Evolutionary conservation across 768 basidiomycete genomes (phyloP), one percentile per base, ranked within the genome.

Genomic region (Lentinus tigrinus): DNA sequence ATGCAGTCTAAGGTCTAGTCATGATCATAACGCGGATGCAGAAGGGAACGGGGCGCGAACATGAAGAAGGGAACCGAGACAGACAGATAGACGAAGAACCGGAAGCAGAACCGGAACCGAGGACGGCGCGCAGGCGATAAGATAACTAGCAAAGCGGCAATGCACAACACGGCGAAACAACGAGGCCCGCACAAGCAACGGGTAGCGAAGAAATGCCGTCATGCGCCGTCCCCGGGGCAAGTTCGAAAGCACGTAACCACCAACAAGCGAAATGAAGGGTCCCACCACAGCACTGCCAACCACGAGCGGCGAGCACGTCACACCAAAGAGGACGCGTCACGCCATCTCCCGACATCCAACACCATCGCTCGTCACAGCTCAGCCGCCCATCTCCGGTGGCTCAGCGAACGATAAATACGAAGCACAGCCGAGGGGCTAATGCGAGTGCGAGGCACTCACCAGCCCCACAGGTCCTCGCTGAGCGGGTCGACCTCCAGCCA

Each of bases 401-500:
- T 31, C 43, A 13, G 44, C 34, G 40, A 54, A 27, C 39, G 27
- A 48, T 40, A 49, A 56, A 47, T 39, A 49, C 55, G n/a, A 38
- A 24, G 47, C 27, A 42, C 42, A 19, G 21, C 23, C 31, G 39
- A 17, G 14, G 21, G 13, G 44, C 26, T 16, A 26, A 14, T 21
- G 24, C 5, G 24, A 6, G 34, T 11, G 31, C 39, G 27, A 17
- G 23, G 55, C 49, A 38, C 27, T 58, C 31, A 65, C 63, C 63
- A 65, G 9, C 56, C 56, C 63, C 54, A 58, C 24, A 65, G 53
- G 42, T 60, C 63, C 47, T 58, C 57, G 54, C 56, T 60, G 14
- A 56, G 47, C 43, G 58, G 54, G 54, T 73, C 67, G 57, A 76
- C 66, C 21, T 73, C 71, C 56, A 96, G 71, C 94, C 94, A 97